Base-by-base conservation (phyloP, 1,284 basidiomycete species). In the Abortiporus biennis region DNA sequence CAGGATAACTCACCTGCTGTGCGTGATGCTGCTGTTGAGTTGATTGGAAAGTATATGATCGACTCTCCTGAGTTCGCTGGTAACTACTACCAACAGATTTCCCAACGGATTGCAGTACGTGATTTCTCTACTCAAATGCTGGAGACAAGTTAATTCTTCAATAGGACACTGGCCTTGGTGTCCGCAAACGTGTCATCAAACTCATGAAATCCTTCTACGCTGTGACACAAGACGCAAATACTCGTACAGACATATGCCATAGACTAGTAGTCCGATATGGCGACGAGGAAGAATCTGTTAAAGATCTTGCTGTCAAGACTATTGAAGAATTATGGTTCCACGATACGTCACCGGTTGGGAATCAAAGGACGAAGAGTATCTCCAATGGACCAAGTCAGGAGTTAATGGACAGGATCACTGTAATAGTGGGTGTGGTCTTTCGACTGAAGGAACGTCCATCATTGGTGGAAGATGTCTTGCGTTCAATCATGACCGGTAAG, bases 151-250 rank as follows among this genome's bases (percentile, higher is more conserved):
- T 46, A 38, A 43, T 12, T 24, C 42, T 12, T 27, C 33, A 17
- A 22, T 40, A 93, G 85, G 95, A 99, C 58, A 87, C 92, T 30
- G 93, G 95, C 3, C 71, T 98, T 4, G 80, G 81, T 16, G 96
- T 99, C 2, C 78, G 96, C 24, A 96, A 96, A 58, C 82, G 96
- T 3, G 93, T 96, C 38, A 87, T 99, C 65, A 97, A 94, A 62
- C 71, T 99, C 0, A 72, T 99, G 38, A 91, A 86, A 56, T 76
- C 81, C 12, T 85, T 93, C 53, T 95, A 94, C 58, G 54, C 62
- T 6, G 74, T 81, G 3, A 78, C 81, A 1, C 68, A 76, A 17
- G 77, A 82, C 40, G 63, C 71, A 22, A 54, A 64, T 8, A 77
- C 84, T 24, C 78, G 80, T 19, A 74, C 86, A 36, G 91, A 96